phyloP scores from a whole-genome alignment of 495 filamentous ascomycete species.

The Penicillium paradoxum region DNA sequence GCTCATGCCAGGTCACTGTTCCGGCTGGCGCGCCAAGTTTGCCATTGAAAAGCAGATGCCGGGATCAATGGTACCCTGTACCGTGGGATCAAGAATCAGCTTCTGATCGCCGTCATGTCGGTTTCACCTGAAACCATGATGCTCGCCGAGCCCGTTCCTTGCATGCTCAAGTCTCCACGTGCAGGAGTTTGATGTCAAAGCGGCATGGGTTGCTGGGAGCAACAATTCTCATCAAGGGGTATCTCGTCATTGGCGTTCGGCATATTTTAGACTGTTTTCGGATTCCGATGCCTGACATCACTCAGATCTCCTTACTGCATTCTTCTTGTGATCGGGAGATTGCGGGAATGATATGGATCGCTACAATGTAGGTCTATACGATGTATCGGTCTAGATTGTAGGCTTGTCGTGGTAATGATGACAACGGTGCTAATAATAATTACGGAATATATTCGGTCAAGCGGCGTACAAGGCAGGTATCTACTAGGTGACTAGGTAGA shows the following conservation, averaged over 20 bases:
- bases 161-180: constrained; percentile 16
- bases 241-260: constrained; percentile 10
- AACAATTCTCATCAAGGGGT: constrained; percentile 9
- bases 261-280: constrained; percentile 8
- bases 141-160: constrained; percentile 7
- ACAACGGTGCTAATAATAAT: neutral
- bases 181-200: constrained; percentile 4
- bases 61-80: constrained; percentile 51
- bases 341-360: neutral
- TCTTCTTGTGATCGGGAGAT: constrained; percentile 10
- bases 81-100: constrained; percentile 49
- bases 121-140: neutral
- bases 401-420: neutral
- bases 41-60: constrained; percentile 54
- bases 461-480: neutral
- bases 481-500: too few species aligned
- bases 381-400: neutral
- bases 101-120: constrained; percentile 33
- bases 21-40: constrained; percentile 59
- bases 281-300: constrained; percentile 10
- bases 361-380: neutral
- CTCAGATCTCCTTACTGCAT: constrained; percentile 19
- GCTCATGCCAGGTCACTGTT: constrained; percentile 56
- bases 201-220: constrained; percentile 13
- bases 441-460: neutral